Evolutionary conservation across 2,329 filamentous ascomycete genomes (phyloP).

Genomic region (Colletotrichum siamense): DNA sequence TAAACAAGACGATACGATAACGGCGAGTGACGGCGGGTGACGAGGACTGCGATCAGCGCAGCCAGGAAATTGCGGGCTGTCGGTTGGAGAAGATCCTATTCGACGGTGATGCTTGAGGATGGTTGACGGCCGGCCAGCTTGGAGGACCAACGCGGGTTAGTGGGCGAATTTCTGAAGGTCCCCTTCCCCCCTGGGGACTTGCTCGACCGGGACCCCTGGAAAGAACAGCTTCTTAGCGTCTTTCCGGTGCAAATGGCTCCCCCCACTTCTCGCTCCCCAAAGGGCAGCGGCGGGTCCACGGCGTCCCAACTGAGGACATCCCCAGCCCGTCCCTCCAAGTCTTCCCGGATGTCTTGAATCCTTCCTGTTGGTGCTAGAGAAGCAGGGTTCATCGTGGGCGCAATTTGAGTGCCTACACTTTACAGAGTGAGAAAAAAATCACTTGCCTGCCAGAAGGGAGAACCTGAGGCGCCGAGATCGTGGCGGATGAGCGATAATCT

Average conservation of each 20-base stretch:
- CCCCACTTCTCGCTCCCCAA: not conserved
- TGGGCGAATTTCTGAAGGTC: not conserved
- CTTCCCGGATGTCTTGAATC: not conserved
- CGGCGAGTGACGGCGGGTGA: not conserved
- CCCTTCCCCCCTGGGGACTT: not conserved
- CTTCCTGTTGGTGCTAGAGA: not conserved
- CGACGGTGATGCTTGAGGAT: not conserved
- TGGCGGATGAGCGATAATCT: not conserved
- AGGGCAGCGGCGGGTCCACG: conserved; percentile 2
- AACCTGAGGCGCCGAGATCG: not conserved
- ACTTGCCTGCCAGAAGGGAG: not conserved
- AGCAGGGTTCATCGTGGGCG: not conserved
- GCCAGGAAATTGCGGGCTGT: conserved; percentile 18
- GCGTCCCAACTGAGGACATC: not conserved
- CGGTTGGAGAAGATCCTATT: conserved; percentile 13
- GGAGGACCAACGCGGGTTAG: not conserved
- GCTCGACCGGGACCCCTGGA: not conserved
- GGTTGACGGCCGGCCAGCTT: not conserved
- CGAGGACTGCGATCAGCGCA: conserved; percentile 17
- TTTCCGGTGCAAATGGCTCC: not conserved
- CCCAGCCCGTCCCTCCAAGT: not conserved
- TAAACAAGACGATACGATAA: not conserved
- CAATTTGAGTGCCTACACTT: not conserved
- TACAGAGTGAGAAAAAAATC: not conserved
- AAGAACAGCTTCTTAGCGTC: not conserved